Evolutionary conservation across 768 basidiomycete species (phyloP), one percentile per base, ranked within the genome.

Genomic region (Panus rudis): DNA sequence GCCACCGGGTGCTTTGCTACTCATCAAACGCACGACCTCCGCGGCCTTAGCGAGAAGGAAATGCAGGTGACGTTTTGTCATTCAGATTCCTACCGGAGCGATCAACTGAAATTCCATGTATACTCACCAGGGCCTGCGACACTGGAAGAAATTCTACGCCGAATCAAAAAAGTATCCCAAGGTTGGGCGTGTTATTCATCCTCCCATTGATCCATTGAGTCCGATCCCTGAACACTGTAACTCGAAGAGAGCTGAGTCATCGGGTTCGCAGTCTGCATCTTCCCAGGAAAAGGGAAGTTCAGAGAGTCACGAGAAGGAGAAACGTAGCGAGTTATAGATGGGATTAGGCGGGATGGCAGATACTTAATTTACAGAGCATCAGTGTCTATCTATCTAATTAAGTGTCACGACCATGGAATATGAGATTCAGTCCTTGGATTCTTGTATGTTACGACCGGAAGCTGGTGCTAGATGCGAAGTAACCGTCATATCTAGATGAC

Each of bases 1-100:
- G 89, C 77, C 34, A 98, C 93, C 2, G 92, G 92, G 8, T 98
- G 93, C 61, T 96, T 97, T 70, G 73, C 79, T 53, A 78, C 78
- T 4, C 93, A 98, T 64, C 77, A 79, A 34, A 97, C 92, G 28
- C 85, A 96, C 65, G 93, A 98, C 66, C 68, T 84, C 48, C 81
- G 93, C 49, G 94, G 85, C 13, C 63, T 98, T 52, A 72, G 70
- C 26, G 78, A 83, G 40, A 62, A 67, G 46, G 89, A 97, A 64
- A 60, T 84, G 48, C 62, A 70, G 58, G 93, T 87, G 60, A 54
- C 78, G 66, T 41, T 31, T 21, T 12, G 5, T 12, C 12, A 25
- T 14, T 39, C 24, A 17, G 13, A 23, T 32, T 16, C 31, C 38
- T 25, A 24, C 38, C 25, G 23, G 13, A 22, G 33, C 37, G 25